phyloP scores from a whole-genome alignment of 495 filamentous ascomycete species.

The Podospora sp. region DNA sequence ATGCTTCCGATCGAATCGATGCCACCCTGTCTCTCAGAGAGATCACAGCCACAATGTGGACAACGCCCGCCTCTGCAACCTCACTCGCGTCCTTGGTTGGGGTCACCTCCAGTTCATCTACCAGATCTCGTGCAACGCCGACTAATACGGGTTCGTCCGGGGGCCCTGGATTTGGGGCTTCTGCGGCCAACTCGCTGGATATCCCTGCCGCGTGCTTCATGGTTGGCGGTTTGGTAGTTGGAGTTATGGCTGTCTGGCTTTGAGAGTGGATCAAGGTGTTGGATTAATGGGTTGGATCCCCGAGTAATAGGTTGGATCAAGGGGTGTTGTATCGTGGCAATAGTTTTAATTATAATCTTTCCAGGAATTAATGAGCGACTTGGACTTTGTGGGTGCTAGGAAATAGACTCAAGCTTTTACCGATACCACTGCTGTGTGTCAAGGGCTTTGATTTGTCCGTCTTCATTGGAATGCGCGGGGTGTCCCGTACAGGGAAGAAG shows the following conservation, averaged over 20 bases:
- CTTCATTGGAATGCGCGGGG: no score
- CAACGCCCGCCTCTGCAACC: background rate
- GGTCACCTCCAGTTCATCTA: background rate
- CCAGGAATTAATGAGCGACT: no score
- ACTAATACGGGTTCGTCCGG: background rate
- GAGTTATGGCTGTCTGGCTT: constrained; percentile 2
- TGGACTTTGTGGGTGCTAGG: no score
- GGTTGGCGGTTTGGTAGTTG: background rate
- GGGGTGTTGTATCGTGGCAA: no score
- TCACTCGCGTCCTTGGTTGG: background rate
- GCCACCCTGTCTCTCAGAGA: background rate
- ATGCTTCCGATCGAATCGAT: background rate
- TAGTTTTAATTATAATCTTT: no score
- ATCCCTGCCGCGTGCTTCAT: background rate
- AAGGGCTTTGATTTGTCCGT: no score
- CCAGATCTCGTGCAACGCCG: background rate
- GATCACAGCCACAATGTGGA: background rate
- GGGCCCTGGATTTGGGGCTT: background rate
- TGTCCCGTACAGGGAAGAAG: no score
- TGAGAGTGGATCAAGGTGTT: background rate
- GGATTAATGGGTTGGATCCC: background rate
- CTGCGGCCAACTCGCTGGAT: background rate
- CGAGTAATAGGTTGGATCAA: background rate
- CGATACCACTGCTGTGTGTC: no score
- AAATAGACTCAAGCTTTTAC: no score